Conservation (phyloP, 73 alveolate genomes). For the Symbiodinium natans region DNA sequence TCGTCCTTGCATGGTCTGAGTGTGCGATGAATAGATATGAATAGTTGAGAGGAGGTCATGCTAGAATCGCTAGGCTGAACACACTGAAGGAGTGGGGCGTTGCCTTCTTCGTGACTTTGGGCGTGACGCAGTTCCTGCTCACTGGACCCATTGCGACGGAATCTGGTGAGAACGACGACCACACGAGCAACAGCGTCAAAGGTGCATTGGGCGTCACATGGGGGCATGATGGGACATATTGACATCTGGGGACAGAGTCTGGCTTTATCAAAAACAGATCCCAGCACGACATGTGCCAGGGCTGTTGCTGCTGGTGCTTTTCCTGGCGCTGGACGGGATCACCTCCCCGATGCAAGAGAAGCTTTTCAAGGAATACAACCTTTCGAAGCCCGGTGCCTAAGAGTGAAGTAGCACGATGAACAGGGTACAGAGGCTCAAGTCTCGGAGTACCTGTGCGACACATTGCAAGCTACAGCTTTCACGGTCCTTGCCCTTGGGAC, state of each 20-base stretch:
- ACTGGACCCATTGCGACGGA: slow-evolving; percentile 65
- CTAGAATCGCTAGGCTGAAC: neutral
- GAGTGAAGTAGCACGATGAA: too few relatives aligned
- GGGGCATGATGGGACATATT: too few relatives aligned
- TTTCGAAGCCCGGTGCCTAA: slow-evolving; percentile 11
- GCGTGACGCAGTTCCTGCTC: slow-evolving; percentile 73
- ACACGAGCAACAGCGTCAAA: slow-evolving; percentile 60
- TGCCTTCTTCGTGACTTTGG: slow-evolving; percentile 52
- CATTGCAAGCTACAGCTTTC: too few relatives aligned
- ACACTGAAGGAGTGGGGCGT: slow-evolving; percentile 57
- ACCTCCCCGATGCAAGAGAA: slow-evolving; percentile 81
- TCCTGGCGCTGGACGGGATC: slow-evolving; percentile 78
- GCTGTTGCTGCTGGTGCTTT: slow-evolving; percentile 53
- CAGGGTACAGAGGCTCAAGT: too few relatives aligned
- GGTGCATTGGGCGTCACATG: neutral
- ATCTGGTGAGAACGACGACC: slow-evolving; percentile 49
- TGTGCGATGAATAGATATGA: neutral
- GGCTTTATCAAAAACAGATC: too few relatives aligned
- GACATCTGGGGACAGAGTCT: too few relatives aligned
- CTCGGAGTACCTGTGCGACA: too few relatives aligned
- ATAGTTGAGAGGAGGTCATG: neutral
- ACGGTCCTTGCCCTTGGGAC: too few relatives aligned
- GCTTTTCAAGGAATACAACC: slow-evolving; percentile 63
- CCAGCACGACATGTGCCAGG: neutral
- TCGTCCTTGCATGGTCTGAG: neutral